Percentiles rank a stretch among this genome's conserved stretches.
These are phyloP conservation scores for Penicillium ucsense DNA, from an alignment of 495 filamentous ascomycete species.

Conservation along the genomic window DNA sequence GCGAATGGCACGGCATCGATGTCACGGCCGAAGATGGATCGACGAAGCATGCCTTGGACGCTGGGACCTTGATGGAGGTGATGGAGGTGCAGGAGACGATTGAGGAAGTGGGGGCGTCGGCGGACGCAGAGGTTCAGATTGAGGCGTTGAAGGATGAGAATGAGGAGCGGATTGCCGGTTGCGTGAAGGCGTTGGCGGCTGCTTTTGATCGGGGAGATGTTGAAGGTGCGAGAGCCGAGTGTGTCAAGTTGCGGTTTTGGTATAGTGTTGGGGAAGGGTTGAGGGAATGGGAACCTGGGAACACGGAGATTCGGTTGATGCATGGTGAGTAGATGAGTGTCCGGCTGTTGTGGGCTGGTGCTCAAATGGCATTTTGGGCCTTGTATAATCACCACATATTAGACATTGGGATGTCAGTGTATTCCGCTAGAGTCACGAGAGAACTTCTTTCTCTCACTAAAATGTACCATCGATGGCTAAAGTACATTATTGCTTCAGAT, in stretches of 20 bases:
- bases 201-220: slow-evolving; percentile 61
- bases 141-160: slow-evolving; percentile 53
- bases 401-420: no score
- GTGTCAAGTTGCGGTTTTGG: slow-evolving; percentile 82
- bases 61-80: slow-evolving; percentile 73
- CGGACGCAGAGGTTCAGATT: slow-evolving; percentile 53
- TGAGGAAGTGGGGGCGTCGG: slow-evolving; percentile 48
- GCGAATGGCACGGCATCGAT: slow-evolving; percentile 57
- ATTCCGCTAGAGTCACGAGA: no score
- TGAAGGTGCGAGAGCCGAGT: slow-evolving; percentile 56
- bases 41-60: slow-evolving; percentile 48
- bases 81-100: slow-evolving; percentile 80
- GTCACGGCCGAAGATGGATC: slow-evolving; percentile 63
- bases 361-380: no score
- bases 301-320: slow-evolving; percentile 51
- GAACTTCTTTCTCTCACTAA: no score
- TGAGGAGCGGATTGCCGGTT: slow-evolving; percentile 50
- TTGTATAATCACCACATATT: no score
- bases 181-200: slow-evolving; percentile 47
- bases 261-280: slow-evolving; percentile 74
- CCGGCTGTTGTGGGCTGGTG: background rate
- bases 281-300: slow-evolving; percentile 72
- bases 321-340: slow-evolving; percentile 29
- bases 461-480: no score
- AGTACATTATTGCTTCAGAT: no score